A percentile compares a stretch with the other conserved stretches of the same genome.
These are phyloP conservation scores for Fremontodendron californicum DNA, from an alignment of 345 rosid genomes.

Conservation along the genomic window DNA sequence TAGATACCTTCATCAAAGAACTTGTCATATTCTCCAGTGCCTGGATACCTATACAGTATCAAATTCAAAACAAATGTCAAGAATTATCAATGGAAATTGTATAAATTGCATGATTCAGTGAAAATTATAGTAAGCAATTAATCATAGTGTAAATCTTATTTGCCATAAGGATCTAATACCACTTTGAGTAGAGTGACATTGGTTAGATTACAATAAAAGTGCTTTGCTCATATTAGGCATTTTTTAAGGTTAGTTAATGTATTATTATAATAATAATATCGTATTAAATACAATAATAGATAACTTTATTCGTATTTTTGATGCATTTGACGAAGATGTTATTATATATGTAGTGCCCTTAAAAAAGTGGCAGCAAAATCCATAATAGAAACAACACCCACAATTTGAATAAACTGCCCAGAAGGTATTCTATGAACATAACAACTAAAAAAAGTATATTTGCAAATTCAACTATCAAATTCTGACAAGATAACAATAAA, in stretches of 20 bases:
- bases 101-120: neutral
- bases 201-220: neutral
- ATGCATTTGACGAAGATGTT: too few species aligned
- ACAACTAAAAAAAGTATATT: neutral
- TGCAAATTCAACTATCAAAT: neutral
- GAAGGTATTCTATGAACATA: neutral
- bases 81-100: neutral
- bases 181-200: neutral
- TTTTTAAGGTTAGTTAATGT: too few species aligned
- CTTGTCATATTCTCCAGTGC: conserved; percentile 82
- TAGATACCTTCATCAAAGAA: conserved; percentile 64
- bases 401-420: neutral
- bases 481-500: neutral
- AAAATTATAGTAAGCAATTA: neutral
- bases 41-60: conserved; percentile 53
- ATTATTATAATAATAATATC: too few species aligned
- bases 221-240: too few species aligned
- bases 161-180: neutral
- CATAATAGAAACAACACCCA: neutral
- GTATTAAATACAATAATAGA: too few species aligned
- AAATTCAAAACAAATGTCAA: neutral
- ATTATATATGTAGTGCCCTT: too few species aligned
- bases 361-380: too few species aligned
- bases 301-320: too few species aligned
- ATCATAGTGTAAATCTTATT: neutral